Percentiles rank a stretch among this genome's conserved stretches.
Evolutionary conservation across 1,284 basidiomycete species (phyloP).

Genomic region (Naganishia cerealis): DNA sequence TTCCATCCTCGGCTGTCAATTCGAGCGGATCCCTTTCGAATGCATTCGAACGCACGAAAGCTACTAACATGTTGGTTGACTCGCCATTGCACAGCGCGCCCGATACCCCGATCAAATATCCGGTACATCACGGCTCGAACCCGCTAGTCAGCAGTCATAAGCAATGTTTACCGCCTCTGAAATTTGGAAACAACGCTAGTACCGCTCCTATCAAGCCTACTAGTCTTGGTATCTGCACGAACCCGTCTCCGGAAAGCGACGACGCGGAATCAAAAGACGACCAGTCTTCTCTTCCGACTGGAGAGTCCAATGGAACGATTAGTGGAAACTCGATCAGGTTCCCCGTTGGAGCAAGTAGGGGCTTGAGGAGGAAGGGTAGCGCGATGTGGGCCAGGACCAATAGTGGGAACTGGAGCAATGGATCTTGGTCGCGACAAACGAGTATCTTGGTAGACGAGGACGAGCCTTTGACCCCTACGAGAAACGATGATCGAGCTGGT

Average conservation of each 20-base stretch:
- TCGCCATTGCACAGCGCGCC: slow-evolving; percentile 18
- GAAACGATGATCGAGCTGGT: slow-evolving; percentile 36
- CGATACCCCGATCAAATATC: slow-evolving; percentile 34
- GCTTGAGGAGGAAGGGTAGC: slow-evolving; percentile 51
- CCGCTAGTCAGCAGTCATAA: slow-evolving; percentile 2
- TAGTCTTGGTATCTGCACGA: slow-evolving; percentile 33
- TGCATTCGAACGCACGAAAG: background rate
- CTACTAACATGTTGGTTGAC: slow-evolving; percentile 1
- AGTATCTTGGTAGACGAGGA: slow-evolving; percentile 23
- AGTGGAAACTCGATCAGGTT: slow-evolving; percentile 18
- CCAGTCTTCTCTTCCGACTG: slow-evolving; percentile 14
- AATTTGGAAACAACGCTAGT: slow-evolving; percentile 32
- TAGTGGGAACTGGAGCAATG: slow-evolving; percentile 37
- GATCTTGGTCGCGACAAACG: slow-evolving; percentile 25
- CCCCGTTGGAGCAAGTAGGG: slow-evolving; percentile 34
- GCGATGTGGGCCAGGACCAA: slow-evolving; percentile 44
- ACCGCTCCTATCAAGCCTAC: slow-evolving; percentile 37
- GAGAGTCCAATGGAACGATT: slow-evolving; percentile 21
- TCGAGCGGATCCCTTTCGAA: slow-evolving; percentile 19
- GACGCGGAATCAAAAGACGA: slow-evolving; percentile 3
- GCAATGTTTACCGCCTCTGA: slow-evolving; percentile 18
- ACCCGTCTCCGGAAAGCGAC: slow-evolving; percentile 18
- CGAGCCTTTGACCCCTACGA: slow-evolving; percentile 41
- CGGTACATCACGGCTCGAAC: background rate
- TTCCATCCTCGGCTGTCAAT: slow-evolving; percentile 2